A percentile compares a stretch with the other conserved stretches of the same genome.
Evolutionary conservation across 176 grass and related monocot species (phyloP).

Genomic region (Carex littledalei): DNA sequence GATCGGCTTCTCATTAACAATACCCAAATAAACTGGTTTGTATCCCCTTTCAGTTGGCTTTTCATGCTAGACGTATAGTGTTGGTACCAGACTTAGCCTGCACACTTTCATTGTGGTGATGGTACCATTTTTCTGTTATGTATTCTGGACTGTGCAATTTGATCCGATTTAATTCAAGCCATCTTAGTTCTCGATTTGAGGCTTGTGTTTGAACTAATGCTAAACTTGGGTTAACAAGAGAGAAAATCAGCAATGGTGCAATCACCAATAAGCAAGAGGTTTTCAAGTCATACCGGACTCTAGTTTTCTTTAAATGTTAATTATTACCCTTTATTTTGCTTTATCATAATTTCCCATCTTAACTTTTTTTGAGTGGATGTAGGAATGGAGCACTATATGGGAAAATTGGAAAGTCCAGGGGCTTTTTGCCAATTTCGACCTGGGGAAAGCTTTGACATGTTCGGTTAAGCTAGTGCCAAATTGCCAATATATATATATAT

Average conservation of each 20-base stretch:
- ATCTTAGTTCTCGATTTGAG: background rate
- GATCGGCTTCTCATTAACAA: background rate
- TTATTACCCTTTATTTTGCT: background rate
- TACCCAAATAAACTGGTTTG: background rate
- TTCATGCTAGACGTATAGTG: too few species aligned
- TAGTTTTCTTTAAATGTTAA: background rate
- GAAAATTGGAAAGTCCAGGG: slow-evolving; percentile 47
- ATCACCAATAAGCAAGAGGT: background rate
- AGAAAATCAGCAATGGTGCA: background rate
- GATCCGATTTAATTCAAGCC: background rate
- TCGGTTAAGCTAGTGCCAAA: slow-evolving; percentile 47
- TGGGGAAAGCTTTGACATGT: slow-evolving; percentile 70
- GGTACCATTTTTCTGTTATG: background rate
- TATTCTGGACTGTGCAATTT: background rate
- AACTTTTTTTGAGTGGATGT: slow-evolving; percentile 20
- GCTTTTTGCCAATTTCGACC: slow-evolving; percentile 41
- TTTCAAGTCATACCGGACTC: background rate
- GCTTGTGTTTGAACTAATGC: background rate
- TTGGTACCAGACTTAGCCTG: background rate
- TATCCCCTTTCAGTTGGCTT: background rate
- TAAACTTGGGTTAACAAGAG: background rate
- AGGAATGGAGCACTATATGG: slow-evolving; percentile 68
- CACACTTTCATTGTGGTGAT: background rate
- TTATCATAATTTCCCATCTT: background rate
- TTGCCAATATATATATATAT: too few species aligned